A percentile compares a stretch with the other conserved stretches of the same genome.
phyloP scores from a whole-genome alignment of 2,329 filamentous ascomycete species.

The Sporothrix pseudoabietina region DNA sequence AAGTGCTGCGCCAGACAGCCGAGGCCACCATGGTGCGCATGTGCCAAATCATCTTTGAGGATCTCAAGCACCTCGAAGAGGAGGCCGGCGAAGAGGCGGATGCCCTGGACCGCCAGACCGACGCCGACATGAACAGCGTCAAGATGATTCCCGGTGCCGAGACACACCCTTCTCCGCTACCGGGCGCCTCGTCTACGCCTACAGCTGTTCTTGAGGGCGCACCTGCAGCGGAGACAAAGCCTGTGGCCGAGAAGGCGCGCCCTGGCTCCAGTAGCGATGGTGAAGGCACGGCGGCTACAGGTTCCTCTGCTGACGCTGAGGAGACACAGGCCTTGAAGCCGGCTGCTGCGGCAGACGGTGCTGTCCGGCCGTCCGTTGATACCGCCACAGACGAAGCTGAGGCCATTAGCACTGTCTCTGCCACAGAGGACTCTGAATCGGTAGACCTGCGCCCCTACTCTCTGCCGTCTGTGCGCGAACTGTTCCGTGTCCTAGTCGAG shows the following conservation, averaged over 20 bases:
- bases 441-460: slow-evolving; percentile 82
- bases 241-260: neutral
- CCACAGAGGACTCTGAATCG: slow-evolving; percentile 45
- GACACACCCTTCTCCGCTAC: slow-evolving; percentile 30
- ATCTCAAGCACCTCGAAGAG: slow-evolving; percentile 82
- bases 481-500: slow-evolving; percentile 91
- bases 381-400: slow-evolving; percentile 30
- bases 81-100: slow-evolving; percentile 69
- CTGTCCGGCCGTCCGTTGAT: slow-evolving; percentile 27
- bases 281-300: neutral
- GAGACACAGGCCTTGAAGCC: slow-evolving; percentile 26
- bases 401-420: slow-evolving; percentile 33
- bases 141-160: slow-evolving; percentile 82
- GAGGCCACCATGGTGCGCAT: slow-evolving; percentile 98
- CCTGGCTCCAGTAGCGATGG: slow-evolving; percentile 22
- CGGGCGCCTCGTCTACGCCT: slow-evolving; percentile 33
- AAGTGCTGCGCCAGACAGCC: slow-evolving; percentile 84
- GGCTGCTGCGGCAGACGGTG: slow-evolving; percentile 19
- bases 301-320: slow-evolving; percentile 25
- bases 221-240: neutral
- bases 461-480: slow-evolving; percentile 87
- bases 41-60: slow-evolving; percentile 97
- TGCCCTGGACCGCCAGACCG: slow-evolving; percentile 65
- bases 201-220: neutral
- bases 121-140: slow-evolving; percentile 70